A percentile compares a stretch with the other conserved stretches of the same genome.
Conservation (phyloP, 2,329 filamentous ascomycete genomes). For the Teratosphaeria viscida region DNA sequence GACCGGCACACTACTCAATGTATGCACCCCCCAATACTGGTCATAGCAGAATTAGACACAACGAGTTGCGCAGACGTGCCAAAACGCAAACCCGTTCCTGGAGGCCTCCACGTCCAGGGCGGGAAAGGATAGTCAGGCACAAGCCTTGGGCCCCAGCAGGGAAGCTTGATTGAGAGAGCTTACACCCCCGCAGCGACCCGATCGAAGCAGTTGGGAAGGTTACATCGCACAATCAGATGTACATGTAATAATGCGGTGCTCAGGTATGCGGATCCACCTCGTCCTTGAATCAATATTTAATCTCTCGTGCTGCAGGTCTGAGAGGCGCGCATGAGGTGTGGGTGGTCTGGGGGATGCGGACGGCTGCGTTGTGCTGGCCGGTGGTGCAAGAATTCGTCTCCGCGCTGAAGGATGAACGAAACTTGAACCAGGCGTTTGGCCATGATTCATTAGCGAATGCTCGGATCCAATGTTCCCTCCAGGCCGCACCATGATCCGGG, state of each 20-base stretch:
- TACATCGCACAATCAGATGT: neutral
- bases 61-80: neutral
- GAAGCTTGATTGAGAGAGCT: neutral
- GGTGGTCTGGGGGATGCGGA: neutral
- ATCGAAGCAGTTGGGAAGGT: neutral
- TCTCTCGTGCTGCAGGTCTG: neutral
- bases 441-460: no score
- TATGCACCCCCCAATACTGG: neutral
- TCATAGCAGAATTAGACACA: neutral
- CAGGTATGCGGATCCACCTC: neutral
- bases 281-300: neutral
- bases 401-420: no score
- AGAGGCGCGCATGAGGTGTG: neutral
- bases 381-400: neutral
- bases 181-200: neutral
- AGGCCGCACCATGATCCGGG: no score
- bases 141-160: neutral
- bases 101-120: neutral
- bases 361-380: neutral
- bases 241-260: neutral
- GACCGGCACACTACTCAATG: no score
- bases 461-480: no score
- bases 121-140: neutral
- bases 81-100: neutral
- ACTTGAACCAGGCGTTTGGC: no score